phyloP scores from a whole-genome alignment of 2,329 filamentous ascomycete species.

The Exophiala dermatitidis region DNA sequence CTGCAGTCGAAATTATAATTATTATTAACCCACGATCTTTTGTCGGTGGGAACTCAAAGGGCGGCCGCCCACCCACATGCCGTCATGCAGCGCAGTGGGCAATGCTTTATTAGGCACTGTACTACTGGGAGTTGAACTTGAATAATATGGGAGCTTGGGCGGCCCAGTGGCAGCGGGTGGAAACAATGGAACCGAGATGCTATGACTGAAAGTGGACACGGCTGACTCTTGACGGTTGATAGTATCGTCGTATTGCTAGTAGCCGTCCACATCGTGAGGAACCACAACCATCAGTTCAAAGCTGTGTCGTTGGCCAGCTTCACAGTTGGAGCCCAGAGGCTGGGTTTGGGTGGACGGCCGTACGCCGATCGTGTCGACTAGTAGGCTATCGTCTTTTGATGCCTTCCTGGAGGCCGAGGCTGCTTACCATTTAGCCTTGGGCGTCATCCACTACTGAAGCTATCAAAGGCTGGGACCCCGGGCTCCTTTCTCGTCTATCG shows the following conservation, averaged over 20 bases:
- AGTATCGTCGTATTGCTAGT: neutral
- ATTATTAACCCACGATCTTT: neutral
- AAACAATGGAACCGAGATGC: neutral
- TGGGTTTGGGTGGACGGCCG: neutral
- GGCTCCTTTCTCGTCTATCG: neutral
- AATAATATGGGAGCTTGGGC: neutral
- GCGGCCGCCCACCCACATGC: neutral
- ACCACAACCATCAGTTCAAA: neutral
- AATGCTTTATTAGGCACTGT: no score
- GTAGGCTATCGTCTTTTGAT: no score
- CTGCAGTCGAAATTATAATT: neutral
- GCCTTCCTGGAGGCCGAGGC: no score
- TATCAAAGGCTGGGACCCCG: neutral
- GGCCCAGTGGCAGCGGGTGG: neutral
- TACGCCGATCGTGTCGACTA: neutral
- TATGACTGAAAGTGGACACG: neutral
- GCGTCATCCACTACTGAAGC: neutral
- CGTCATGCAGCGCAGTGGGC: neutral
- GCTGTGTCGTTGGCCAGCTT: no score
- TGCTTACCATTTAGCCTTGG: neutral
- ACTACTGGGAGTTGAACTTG: neutral
- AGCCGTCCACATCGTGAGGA: neutral
- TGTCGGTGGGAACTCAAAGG: neutral
- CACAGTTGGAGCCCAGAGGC: neutral
- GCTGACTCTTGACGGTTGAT: neutral